Conservation (phyloP, 345 rosid genomes). For the Eucalyptus erythrocorys region DNA sequence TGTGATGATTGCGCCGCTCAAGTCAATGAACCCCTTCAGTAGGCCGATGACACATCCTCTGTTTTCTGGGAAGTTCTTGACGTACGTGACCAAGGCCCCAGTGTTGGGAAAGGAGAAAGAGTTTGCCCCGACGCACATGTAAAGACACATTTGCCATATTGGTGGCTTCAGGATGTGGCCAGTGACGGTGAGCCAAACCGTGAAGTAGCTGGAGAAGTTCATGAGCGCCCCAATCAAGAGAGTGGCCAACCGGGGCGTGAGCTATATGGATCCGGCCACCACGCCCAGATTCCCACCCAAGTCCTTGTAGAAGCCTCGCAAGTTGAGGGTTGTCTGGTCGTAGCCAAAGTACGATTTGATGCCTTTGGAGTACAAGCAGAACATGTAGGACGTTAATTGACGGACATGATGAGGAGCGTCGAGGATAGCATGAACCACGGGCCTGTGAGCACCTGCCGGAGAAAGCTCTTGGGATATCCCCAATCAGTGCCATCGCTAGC, state of each 20-base stretch:
- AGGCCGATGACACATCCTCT: conserved; percentile 5
- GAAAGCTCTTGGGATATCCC: neutral
- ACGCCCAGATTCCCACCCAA: conserved; percentile 82
- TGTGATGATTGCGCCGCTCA: conserved; percentile 2
- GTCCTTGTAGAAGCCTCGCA: conserved; percentile 68
- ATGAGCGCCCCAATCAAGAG: conserved; percentile 55
- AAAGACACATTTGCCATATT: conserved; percentile 3
- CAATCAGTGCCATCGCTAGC: neutral
- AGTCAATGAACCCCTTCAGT: neutral
- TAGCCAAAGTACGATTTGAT: conserved; percentile 65
- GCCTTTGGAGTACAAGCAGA: conserved; percentile 63
- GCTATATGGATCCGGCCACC: conserved; percentile 57
- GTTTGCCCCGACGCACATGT: neutral
- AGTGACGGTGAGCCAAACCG: conserved; percentile 69
- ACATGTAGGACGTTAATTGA: conserved; percentile 74
- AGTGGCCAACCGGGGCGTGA: conserved; percentile 71
- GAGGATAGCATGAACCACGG: conserved; percentile 80
- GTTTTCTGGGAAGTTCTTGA: neutral
- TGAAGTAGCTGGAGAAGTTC: conserved; percentile 76
- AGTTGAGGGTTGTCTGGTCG: conserved; percentile 68
- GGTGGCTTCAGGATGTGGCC: conserved; percentile 21
- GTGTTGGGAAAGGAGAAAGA: conserved; percentile 1
- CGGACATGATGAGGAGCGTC: conserved; percentile 73
- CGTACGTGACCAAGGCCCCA: neutral
- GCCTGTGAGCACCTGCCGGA: conserved; percentile 10